A percentile compares a stretch with the other conserved stretches of the same genome.
Evolutionary conservation across 108 stramenopile genomes (phyloP).

Genomic region (Cyclotella cryptica): DNA sequence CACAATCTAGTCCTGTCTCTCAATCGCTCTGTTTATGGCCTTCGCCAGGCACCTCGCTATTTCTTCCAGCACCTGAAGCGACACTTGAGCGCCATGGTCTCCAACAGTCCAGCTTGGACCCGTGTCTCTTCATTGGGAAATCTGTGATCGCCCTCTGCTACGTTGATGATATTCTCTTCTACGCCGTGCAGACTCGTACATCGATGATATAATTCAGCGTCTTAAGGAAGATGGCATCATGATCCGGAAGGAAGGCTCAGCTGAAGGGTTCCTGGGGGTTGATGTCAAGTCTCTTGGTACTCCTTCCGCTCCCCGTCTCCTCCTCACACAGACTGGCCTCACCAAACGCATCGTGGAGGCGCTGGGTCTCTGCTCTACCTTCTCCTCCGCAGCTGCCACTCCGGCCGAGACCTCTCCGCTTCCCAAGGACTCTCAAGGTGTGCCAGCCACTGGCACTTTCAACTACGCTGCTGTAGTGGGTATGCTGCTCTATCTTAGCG

Average conservation of each 20-base stretch:
- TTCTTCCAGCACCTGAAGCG: constrained; percentile 53
- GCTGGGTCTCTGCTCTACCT: background rate
- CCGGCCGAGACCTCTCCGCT: constrained; percentile 5
- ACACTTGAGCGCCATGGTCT: constrained; percentile 42
- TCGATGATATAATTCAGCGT: background rate
- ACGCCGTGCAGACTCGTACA: background rate
- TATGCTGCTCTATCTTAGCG: background rate
- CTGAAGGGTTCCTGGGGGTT: constrained; percentile 45
- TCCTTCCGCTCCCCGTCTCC: constrained; percentile 7
- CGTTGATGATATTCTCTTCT: background rate
- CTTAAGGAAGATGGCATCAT: background rate
- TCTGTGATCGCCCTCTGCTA: constrained; percentile 28
- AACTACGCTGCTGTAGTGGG: background rate
- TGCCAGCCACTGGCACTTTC: background rate
- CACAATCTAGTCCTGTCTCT: background rate
- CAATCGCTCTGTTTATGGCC: constrained; percentile 6
- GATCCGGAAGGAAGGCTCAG: background rate
- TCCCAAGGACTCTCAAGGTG: constrained; percentile 15
- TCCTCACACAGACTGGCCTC: constrained; percentile 46
- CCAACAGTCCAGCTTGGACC: constrained; percentile 48
- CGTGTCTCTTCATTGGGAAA: constrained; percentile 48
- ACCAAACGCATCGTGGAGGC: constrained; percentile 5
- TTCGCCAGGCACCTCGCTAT: constrained; percentile 21
- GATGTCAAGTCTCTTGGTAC: constrained; percentile 28
- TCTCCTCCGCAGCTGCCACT: background rate